Base-by-base conservation (phyloP, 305 asterid species). In the Fraxinus velutina region DNA sequence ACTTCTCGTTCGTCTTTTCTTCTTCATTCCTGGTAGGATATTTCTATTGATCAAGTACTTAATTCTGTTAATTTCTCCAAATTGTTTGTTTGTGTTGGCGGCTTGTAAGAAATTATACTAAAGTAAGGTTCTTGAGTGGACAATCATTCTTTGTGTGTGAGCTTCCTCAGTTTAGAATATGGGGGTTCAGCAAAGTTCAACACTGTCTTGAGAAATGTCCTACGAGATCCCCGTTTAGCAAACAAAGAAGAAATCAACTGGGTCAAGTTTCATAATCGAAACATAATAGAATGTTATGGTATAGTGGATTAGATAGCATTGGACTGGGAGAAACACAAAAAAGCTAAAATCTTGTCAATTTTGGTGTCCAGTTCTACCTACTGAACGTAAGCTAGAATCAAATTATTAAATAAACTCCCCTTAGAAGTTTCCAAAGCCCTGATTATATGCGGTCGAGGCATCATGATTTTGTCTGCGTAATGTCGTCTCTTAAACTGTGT, bases 1-100 rank as follows among this genome's bases (percentile, higher is more conserved):
- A 84, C 92, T 96, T 88, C 88, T 96, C 13, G 96, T 91, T 79
- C 98, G 97, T 22, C 95, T 96, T 36, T 96, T 96, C 92, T 94
- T 91, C 90, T 83, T 19, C 82, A 90, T 96, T 68, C 99, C 99
- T 1, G 97, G 98, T 92, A 86, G 32, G 84, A 64, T 24, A 22
- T 62, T 76, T 77, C 22, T 60, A 74, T 79, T 81, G 74, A 85
- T 52, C 68, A 60, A 30, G 30, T 64, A 15, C 44, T 36, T 68
- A n/a, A 17, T 75, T 17, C 19, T 33, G 9, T 10, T 37, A 37
- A 12, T 6, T 37, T 27, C 15, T 76, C 66, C 29, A 21, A 77
- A 7, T 52, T 62, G 64, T 33, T 72, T 72, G 34, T 37, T 75
- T 73, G 9, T 21, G 2, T 9, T 24, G 27, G 29, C 21, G 12